A percentile compares a stretch with the other conserved stretches of the same genome.
These are phyloP conservation scores for Fonsecaea pedrosoi DNA, from an alignment of 2,329 filamentous ascomycete species.

Conservation along the genomic window DNA sequence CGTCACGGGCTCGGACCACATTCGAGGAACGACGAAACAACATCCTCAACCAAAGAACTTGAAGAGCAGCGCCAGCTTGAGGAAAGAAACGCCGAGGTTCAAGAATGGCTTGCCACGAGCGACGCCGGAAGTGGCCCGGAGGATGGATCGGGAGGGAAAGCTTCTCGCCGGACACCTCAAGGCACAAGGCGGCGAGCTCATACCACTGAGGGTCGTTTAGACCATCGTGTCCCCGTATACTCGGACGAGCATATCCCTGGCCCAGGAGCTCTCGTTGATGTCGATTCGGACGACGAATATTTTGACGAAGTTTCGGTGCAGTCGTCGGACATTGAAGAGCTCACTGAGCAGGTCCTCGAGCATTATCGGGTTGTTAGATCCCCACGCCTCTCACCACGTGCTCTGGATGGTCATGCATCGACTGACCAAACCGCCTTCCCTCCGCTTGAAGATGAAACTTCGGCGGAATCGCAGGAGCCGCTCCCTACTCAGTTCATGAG, in stretches of 20 bases:
- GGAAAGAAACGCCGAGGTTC: slow-evolving; percentile 61
- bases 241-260: slow-evolving; percentile 56
- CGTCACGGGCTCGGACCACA: slow-evolving; percentile 55
- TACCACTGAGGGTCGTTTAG: slow-evolving; percentile 50
- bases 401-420: slow-evolving; percentile 28
- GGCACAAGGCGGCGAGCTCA: slow-evolving; percentile 31
- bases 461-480: slow-evolving; percentile 44
- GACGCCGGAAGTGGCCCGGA: slow-evolving; percentile 53
- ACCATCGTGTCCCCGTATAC: slow-evolving; percentile 44
- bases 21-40: slow-evolving; percentile 52
- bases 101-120: slow-evolving; percentile 60
- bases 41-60: slow-evolving; percentile 60
- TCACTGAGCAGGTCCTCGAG: slow-evolving; percentile 22
- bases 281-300: slow-evolving; percentile 48
- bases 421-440: slow-evolving; percentile 40
- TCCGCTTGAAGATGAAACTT: slow-evolving; percentile 37
- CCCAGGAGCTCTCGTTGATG: slow-evolving; percentile 57
- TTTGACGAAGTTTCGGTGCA: slow-evolving; percentile 43
- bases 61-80: slow-evolving; percentile 54
- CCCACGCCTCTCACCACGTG: slow-evolving; percentile 40
- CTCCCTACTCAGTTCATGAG: slow-evolving; percentile 48
- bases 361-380: slow-evolving; percentile 43
- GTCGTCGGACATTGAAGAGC: slow-evolving; percentile 25
- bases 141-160: slow-evolving; percentile 37
- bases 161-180: slow-evolving; percentile 23